Conservation (phyloP, 2,329 filamentous ascomycete genomes). For the Epichloe glyceriae region DNA sequence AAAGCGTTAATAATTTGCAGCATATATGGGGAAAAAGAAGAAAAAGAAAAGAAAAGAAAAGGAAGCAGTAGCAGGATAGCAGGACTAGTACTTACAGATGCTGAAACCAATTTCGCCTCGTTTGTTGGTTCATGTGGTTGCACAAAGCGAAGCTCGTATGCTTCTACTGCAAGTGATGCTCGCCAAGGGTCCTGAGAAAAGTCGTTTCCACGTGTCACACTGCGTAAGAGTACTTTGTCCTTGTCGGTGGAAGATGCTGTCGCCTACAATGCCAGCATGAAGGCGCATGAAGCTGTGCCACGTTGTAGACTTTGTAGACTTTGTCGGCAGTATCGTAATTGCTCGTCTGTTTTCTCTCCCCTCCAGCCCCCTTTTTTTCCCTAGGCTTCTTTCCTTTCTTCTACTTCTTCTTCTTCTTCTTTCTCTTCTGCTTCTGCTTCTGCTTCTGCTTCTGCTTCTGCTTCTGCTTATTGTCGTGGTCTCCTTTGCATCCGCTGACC, state of each 20-base stretch:
- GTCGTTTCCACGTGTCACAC: conserved; percentile 1
- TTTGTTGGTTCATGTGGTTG: neutral
- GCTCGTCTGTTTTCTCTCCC: neutral
- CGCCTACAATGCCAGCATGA: neutral
- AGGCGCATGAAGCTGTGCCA: neutral
- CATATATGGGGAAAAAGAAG: neutral
- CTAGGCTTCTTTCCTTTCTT: neutral
- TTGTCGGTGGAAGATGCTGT: neutral
- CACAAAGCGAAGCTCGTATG: neutral
- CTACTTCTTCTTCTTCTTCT: neutral
- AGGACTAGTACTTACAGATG: neutral
- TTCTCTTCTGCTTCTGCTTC: neutral
- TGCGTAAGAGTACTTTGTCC: neutral
- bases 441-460: too few species aligned
- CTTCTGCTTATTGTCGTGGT: neutral
- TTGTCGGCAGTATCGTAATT: neutral
- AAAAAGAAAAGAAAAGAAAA: neutral
- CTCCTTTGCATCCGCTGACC: neutral
- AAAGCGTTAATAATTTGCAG: neutral
- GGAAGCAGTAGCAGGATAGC: neutral
- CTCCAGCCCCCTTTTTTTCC: neutral
- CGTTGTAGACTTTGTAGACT: neutral
- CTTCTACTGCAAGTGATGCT: neutral
- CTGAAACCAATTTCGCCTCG: neutral
- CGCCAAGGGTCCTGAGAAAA: neutral